Evolutionary conservation across 805 yeast genomes (phyloP), one percentile per base, ranked within the genome.

Genomic region (Candida nemodendra): DNA sequence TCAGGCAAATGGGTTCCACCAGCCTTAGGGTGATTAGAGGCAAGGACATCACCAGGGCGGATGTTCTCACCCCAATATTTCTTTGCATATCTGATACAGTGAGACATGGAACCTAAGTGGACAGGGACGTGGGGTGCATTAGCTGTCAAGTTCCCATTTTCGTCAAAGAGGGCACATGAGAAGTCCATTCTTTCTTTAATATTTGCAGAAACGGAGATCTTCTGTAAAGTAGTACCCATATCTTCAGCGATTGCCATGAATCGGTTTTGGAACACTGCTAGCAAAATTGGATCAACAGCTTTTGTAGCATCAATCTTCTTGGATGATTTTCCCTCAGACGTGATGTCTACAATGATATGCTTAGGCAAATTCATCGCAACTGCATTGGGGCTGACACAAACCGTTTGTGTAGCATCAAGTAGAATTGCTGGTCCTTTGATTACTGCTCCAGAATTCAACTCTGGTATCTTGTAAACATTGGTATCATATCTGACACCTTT

Each of bases 401-500:
- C 52, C 1, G 68, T 64, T 43, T 63, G 68, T 4, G 68, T 64
- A 7, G 42, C 51, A 46, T 64, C 68, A 14, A 64, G 45, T 19
- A 63, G 48, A 25, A 62, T 44, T 3, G 63, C 61, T 7, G 69
- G 69, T 7, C 91, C 91, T 65, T 48, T 1, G 56, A 45, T 32
- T 81, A 58, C 8, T 69, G 67, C 9, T 66, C 73, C 34, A 81
- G 61, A 18, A 7, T 28, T 16, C 8, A 42, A 32, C 14, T 42
- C 40, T 3, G 42, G 37, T 8, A 42, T 38, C 25, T 65, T 51
- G 54, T 62, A 82, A 4, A 81, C 69, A 54, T 60, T 30, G 31
- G 41, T 32, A 49, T 42, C 34, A n/a, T 71, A n/a, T 90, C 91
- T 38, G 84, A 78, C 48, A 79, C 88, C 2, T 90, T 90, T 2